Evolutionary conservation across 352 stramenopile genomes (phyloP).

Genomic region (Phytopythium cucurbitacearum): DNA sequence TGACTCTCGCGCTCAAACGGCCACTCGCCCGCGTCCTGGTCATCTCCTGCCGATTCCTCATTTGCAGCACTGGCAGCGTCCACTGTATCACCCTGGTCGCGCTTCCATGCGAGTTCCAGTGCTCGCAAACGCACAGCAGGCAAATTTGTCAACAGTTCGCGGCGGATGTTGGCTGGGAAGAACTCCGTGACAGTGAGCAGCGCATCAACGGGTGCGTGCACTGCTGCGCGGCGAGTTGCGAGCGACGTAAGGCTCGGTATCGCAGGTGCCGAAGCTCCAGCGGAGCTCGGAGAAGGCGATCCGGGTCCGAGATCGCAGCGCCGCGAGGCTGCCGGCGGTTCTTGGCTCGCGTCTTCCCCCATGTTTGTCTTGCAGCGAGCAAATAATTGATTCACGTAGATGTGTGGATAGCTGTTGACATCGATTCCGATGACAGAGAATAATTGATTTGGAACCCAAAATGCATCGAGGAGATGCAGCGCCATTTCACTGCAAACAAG

Average conservation of each 20-base stretch:
- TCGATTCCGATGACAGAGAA: no score
- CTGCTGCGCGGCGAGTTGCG: conserved; percentile 9
- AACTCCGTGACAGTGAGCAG: conserved; percentile 38
- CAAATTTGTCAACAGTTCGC: conserved; percentile 36
- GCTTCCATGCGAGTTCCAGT: conserved; percentile 41
- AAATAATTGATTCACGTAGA: no score
- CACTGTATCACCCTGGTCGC: conserved; percentile 5
- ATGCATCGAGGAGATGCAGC: no score
- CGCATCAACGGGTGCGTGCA: conserved; percentile 25
- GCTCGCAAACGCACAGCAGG: conserved; percentile 35
- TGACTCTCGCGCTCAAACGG: conserved; percentile 37
- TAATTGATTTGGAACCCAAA: no score
- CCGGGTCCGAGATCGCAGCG: no score
- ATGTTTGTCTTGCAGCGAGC: no score
- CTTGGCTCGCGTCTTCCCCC: no score
- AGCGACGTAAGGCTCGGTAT: conserved; percentile 2
- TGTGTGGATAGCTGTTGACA: no score
- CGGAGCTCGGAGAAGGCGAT: no score
- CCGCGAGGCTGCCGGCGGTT: no score
- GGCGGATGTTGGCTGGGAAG: conserved; percentile 31
- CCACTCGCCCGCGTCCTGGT: conserved; percentile 18
- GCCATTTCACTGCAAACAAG: no score
- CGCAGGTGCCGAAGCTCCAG: no score
- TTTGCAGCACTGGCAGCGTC: conserved; percentile 7
- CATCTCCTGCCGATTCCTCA: background rate